These are phyloP conservation scores for Colletotrichum eremochloae DNA, from an alignment of 2,329 filamentous ascomycete species.

Conservation along the genomic window DNA sequence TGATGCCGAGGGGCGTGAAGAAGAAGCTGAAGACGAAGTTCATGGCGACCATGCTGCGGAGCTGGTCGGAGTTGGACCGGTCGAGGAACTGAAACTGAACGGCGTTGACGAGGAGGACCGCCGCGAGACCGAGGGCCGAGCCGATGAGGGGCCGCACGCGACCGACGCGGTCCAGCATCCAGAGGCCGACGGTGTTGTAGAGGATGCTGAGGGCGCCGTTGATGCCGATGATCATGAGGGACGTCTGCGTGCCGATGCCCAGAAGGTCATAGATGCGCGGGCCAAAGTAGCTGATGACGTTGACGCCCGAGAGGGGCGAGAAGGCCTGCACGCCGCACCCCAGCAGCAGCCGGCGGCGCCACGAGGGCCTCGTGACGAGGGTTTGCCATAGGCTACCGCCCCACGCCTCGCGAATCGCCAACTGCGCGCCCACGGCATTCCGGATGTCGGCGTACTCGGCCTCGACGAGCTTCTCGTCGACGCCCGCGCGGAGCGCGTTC, in stretches of 20 bases:
- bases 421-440: conserved; percentile 49
- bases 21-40: conserved; percentile 53
- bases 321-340: conserved; percentile 64
- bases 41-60: conserved; percentile 50
- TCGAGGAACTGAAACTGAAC: conserved; percentile 47
- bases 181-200: conserved; percentile 62
- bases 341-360: conserved; percentile 60
- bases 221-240: conserved; percentile 65
- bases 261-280: conserved; percentile 58
- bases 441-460: conserved; percentile 57
- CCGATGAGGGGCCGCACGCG: conserved; percentile 63
- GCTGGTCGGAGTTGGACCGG: conserved; percentile 45
- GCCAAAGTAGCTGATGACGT: conserved; percentile 56
- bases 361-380: conserved; percentile 58
- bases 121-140: conserved; percentile 49
- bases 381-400: conserved; percentile 54
- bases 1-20: conserved; percentile 56
- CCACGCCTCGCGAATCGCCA: conserved; percentile 48
- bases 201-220: conserved; percentile 62
- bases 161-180: conserved; percentile 60
- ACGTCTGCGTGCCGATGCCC: conserved; percentile 58
- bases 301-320: conserved; percentile 55
- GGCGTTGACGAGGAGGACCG: conserved; percentile 48
- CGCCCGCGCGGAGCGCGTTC: conserved; percentile 49
- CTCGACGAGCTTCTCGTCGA: conserved; percentile 52